Percentiles rank a stretch among this genome's conserved stretches.
Evolutionary conservation across 148 eudicot species (phyloP).

Genomic region (Suaeda aralocaspica): DNA sequence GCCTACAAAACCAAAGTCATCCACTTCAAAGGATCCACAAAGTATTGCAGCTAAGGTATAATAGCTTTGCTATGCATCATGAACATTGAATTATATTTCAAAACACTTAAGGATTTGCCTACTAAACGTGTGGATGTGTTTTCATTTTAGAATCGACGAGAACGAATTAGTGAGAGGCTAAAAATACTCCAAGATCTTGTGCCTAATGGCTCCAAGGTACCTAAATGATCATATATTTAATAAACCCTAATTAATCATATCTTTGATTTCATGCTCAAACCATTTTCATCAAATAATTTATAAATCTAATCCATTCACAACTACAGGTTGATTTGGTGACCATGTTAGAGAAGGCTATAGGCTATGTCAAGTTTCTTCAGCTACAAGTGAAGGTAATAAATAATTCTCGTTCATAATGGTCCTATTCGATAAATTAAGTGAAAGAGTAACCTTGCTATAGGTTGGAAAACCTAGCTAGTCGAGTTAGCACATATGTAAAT

Average conservation of each 20-base stretch:
- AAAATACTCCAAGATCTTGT: constrained; percentile 90
- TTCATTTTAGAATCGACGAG: constrained; percentile 75
- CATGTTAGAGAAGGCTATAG: constrained; percentile 91
- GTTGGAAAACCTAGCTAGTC: not conserved
- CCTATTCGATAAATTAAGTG: not conserved
- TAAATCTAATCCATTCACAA: not conserved
- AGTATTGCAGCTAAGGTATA: constrained; percentile 94
- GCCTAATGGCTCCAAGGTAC: constrained; percentile 95
- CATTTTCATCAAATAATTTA: not conserved
- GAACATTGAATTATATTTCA: too few relatives aligned
- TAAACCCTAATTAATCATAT: not conserved
- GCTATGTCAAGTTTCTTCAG: constrained; percentile 94
- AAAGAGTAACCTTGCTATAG: not conserved
- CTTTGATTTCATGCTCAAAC: not conserved
- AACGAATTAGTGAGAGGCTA: constrained; percentile 84
- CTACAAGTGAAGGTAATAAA: constrained; percentile 81
- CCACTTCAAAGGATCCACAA: constrained; percentile 78
- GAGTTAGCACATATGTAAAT: not conserved
- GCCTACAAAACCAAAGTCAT: constrained; percentile 48
- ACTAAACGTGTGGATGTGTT: not conserved
- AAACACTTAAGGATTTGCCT: too few relatives aligned
- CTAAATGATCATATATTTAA: not conserved
- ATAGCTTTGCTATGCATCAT: too few relatives aligned
- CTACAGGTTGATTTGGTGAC: constrained; percentile 94
- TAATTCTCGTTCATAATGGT: not conserved